phyloP scores from a whole-genome alignment of 2,329 filamentous ascomycete genomes.

The Xylaria sp. region DNA sequence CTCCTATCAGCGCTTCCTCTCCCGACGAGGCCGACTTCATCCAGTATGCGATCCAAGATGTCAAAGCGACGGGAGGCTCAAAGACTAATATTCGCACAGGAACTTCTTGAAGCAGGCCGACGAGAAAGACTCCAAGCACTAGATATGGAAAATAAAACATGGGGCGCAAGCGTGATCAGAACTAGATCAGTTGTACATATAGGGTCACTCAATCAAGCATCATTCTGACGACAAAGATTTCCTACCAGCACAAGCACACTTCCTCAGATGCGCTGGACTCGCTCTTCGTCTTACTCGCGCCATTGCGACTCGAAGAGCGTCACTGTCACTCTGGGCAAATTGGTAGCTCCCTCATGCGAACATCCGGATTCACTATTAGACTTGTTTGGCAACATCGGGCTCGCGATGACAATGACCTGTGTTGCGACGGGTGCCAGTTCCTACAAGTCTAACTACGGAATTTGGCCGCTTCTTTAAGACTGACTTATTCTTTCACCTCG shows the following conservation, averaged over 20 bases:
- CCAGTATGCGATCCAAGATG: constrained; percentile 44
- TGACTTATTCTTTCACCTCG: not conserved
- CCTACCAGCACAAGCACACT: constrained; percentile 9
- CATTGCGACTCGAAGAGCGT: constrained; percentile 16
- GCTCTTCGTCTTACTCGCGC: constrained; percentile 10
- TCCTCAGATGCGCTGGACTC: constrained; percentile 19
- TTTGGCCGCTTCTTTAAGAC: constrained; percentile 4
- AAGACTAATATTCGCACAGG: constrained; percentile 31
- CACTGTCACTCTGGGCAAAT: constrained; percentile 12
- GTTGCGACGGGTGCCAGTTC: not conserved
- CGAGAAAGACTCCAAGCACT: constrained; percentile 41
- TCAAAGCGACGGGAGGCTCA: constrained; percentile 16
- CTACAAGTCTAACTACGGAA: not conserved
- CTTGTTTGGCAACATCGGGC: not conserved
- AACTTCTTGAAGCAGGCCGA: constrained; percentile 45
- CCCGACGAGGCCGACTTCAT: constrained; percentile 61
- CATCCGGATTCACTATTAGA: not conserved
- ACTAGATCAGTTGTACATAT: constrained; percentile 28
- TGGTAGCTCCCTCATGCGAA: constrained; percentile 1
- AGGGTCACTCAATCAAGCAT: constrained; percentile 26
- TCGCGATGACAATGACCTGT: not conserved
- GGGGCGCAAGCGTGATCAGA: constrained; percentile 2
- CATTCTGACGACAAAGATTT: constrained; percentile 17
- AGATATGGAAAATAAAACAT: constrained; percentile 21
- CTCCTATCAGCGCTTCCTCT: constrained; percentile 58